These are phyloP conservation scores for Ophiostoma piceae DNA, from an alignment of 2,329 filamentous ascomycete genomes.

Conservation along the genomic window DNA sequence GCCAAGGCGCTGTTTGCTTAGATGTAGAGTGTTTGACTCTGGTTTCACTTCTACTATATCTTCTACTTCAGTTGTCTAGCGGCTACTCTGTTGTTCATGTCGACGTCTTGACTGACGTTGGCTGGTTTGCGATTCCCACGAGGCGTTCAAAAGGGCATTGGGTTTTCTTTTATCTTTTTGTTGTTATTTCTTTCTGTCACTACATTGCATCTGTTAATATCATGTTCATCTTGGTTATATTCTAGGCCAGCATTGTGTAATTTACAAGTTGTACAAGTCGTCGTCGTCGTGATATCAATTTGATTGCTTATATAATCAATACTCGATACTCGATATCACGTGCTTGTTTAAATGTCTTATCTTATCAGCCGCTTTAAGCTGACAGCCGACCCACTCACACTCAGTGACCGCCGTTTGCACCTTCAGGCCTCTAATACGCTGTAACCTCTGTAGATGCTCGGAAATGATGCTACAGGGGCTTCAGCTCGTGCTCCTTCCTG, in stretches of 20 bases:
- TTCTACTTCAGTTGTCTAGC: no score
- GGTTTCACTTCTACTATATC: no score
- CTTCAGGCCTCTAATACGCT: background rate
- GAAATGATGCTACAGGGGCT: background rate
- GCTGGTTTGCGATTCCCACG: conserved; percentile 10
- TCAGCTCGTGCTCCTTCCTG: background rate
- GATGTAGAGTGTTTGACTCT: conserved; percentile 26
- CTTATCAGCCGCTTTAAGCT: background rate
- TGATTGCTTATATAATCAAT: background rate
- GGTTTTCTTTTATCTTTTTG: conserved; percentile 6
- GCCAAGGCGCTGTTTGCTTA: conserved; percentile 71
- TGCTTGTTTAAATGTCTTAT: background rate
- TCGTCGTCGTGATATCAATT: background rate
- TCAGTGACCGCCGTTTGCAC: background rate
- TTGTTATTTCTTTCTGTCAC: background rate
- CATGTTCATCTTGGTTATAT: background rate
- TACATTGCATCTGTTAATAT: background rate
- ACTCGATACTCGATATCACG: background rate
- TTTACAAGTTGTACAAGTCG: background rate
- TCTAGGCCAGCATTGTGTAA: background rate
- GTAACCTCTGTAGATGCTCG: background rate
- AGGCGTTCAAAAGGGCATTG: conserved; percentile 16
- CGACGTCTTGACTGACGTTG: background rate
- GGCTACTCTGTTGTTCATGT: background rate
- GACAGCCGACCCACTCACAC: background rate